These are phyloP conservation scores for Quercus suber DNA, from an alignment of 306 rosid genomes.

Conservation along the genomic window DNA sequence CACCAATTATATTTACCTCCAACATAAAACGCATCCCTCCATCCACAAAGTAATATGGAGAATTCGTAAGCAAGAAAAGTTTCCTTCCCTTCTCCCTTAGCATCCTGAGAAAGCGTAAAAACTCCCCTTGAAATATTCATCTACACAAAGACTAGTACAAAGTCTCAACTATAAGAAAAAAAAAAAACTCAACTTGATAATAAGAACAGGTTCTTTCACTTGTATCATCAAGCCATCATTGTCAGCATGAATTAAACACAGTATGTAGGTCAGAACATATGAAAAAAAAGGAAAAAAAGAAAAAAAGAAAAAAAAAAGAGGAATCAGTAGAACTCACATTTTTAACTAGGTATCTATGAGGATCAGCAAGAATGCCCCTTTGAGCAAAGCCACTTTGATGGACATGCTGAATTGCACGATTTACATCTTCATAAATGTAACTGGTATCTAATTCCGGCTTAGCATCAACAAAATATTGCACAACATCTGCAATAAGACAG, in stretches of 20 bases:
- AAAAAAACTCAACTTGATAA: constrained; percentile 8
- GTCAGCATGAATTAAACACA: constrained; percentile 19
- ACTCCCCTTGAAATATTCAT: constrained; percentile 57
- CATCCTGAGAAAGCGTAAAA: constrained; percentile 72
- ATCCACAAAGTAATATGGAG: constrained; percentile 92
- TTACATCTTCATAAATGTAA: constrained; percentile 86
- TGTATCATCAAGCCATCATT: constrained; percentile 12
- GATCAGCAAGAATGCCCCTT: constrained; percentile 69
- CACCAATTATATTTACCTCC: constrained; percentile 26
- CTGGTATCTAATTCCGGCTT: constrained; percentile 88
- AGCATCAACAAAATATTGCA: constrained; percentile 89
- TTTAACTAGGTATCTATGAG: constrained; percentile 69
- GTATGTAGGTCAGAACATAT: neutral
- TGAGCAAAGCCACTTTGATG: constrained; percentile 90
- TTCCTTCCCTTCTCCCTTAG: constrained; percentile 89
- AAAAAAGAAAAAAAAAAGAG: neutral
- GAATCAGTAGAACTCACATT: constrained; percentile 57
- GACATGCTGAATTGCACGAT: constrained; percentile 86
- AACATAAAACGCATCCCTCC: constrained; percentile 91
- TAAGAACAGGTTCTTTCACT: constrained; percentile 15
- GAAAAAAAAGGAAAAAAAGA: neutral
- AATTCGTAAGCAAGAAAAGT: constrained; percentile 88
- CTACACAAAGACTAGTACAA: constrained; percentile 14
- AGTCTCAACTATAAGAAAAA: constrained; percentile 10
- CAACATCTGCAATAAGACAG: constrained; percentile 95